Percentiles rank a stretch among this genome's conserved stretches.
phyloP scores from a whole-genome alignment of 2,329 filamentous ascomycete genomes.

The Lizonia empirigonia region DNA sequence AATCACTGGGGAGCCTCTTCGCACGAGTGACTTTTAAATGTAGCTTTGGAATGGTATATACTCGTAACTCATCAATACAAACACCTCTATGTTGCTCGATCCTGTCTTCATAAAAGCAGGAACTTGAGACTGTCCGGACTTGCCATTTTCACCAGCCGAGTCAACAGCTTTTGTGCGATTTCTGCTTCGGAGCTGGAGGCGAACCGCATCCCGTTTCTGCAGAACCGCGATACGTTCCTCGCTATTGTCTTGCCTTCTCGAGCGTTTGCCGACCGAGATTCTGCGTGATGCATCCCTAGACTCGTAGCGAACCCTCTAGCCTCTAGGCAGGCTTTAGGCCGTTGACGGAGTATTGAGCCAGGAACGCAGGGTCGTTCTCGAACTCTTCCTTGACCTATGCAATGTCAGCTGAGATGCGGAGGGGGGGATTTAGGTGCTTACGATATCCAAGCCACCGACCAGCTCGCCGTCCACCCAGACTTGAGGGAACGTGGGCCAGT shows the following conservation, averaged over 20 bases:
- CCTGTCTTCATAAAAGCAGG: background rate
- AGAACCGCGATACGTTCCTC: background rate
- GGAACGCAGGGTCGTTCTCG: constrained; percentile 79
- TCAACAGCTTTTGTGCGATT: background rate
- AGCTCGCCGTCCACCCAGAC: constrained; percentile 90
- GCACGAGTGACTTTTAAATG: too few species aligned
- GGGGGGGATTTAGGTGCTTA: constrained; percentile 57
- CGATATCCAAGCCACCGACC: constrained; percentile 93
- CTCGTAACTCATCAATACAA: background rate
- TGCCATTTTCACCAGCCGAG: background rate
- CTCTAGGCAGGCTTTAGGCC: constrained; percentile 5
- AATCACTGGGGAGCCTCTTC: background rate
- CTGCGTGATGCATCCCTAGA: background rate
- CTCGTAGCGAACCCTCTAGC: constrained; percentile 19
- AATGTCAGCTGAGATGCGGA: constrained; percentile 29
- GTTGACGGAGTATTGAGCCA: constrained; percentile 69
- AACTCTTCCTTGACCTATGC: constrained; percentile 89
- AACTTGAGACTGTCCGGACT: background rate
- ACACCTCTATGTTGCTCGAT: background rate
- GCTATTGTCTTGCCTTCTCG: background rate
- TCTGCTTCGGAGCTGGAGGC: background rate
- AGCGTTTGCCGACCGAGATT: background rate
- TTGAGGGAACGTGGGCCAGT: constrained; percentile 98
- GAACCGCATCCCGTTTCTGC: too few species aligned
- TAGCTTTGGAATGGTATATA: background rate